Percentiles rank a stretch among this genome's conserved stretches.
These are phyloP conservation scores for Ziziphus jujuba DNA, from an alignment of 306 rosid species.

Conservation along the genomic window DNA sequence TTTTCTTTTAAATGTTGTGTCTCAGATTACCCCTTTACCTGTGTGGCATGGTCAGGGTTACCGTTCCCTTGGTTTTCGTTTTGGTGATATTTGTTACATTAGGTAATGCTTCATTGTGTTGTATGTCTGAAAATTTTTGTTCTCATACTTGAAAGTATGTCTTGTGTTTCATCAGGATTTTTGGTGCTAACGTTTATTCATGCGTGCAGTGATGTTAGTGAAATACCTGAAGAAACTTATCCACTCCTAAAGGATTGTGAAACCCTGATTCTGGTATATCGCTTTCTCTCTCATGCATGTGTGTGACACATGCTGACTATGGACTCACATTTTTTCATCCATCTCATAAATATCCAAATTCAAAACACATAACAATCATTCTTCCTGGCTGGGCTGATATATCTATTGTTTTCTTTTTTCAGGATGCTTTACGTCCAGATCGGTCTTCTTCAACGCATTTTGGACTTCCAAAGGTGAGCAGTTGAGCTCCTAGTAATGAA, in stretches of 20 bases:
- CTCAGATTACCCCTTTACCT: slow-evolving; percentile 86
- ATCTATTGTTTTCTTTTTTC: slow-evolving; percentile 24
- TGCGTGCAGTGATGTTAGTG: slow-evolving; percentile 79
- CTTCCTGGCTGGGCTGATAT: slow-evolving; percentile 24
- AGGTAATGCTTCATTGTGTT: slow-evolving; percentile 60
- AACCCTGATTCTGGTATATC: slow-evolving; percentile 70
- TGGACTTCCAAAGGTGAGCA: slow-evolving; percentile 82
- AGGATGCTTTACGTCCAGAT: slow-evolving; percentile 91
- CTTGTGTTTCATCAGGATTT: slow-evolving; percentile 13
- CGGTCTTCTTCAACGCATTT: slow-evolving; percentile 84
- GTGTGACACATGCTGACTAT: background rate
- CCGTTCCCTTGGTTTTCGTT: slow-evolving; percentile 88
- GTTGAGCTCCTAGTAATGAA: slow-evolving; percentile 6
- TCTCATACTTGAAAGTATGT: slow-evolving; percentile 2
- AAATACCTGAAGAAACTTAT: slow-evolving; percentile 90
- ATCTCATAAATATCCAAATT: background rate
- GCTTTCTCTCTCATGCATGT: background rate
- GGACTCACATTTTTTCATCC: background rate
- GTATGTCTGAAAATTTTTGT: slow-evolving; percentile 4
- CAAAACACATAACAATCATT: slow-evolving; percentile 1
- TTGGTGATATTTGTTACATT: slow-evolving; percentile 87
- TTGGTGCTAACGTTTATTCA: slow-evolving; percentile 23
- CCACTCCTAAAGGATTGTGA: slow-evolving; percentile 80
- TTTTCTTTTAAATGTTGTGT: slow-evolving; percentile 18
- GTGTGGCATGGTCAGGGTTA: slow-evolving; percentile 93